Evolutionary conservation across 495 filamentous ascomycete genomes (phyloP).

Genomic region (Halenospora varia): DNA sequence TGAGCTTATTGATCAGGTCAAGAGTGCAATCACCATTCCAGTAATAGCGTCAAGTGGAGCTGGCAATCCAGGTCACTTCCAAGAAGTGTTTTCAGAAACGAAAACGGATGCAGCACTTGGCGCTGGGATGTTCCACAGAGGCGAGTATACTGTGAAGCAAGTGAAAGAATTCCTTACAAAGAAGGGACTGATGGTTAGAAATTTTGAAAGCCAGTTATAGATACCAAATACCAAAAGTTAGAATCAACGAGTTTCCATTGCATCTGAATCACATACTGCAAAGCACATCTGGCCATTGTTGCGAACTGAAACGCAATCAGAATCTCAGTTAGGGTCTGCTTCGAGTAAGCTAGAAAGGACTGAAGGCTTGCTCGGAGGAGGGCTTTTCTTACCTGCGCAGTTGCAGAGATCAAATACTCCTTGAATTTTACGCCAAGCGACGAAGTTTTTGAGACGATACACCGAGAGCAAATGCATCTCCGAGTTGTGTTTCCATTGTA

Average conservation of each 20-base stretch:
- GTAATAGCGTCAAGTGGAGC: constrained; percentile 95
- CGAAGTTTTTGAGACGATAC: too few relatives aligned
- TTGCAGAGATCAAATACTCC: too few relatives aligned
- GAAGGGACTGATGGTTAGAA: constrained; percentile 69
- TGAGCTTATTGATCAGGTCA: constrained; percentile 85
- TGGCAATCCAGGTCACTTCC: constrained; percentile 84
- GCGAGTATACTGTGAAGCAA: constrained; percentile 88
- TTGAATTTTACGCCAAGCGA: too few relatives aligned
- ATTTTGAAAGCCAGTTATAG: constrained; percentile 48
- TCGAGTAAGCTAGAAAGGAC: too few relatives aligned
- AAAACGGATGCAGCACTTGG: constrained; percentile 88
- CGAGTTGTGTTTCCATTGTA: too few relatives aligned
- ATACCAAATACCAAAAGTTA: not conserved
- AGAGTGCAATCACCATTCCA: constrained; percentile 77
- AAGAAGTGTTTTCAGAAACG: constrained; percentile 83
- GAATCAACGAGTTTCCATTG: not conserved
- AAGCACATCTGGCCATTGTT: too few relatives aligned
- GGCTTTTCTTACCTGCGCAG: too few relatives aligned
- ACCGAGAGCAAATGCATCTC: too few relatives aligned
- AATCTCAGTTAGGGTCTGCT: too few relatives aligned
- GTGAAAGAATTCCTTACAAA: constrained; percentile 82
- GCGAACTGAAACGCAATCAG: too few relatives aligned
- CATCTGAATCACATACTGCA: not conserved
- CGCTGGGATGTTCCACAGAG: constrained; percentile 95
- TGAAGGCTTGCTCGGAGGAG: too few relatives aligned